Evolutionary conservation across 441 rosid species (phyloP), one percentile per base, ranked within the genome.

Genomic region (Erodium texanum): DNA sequence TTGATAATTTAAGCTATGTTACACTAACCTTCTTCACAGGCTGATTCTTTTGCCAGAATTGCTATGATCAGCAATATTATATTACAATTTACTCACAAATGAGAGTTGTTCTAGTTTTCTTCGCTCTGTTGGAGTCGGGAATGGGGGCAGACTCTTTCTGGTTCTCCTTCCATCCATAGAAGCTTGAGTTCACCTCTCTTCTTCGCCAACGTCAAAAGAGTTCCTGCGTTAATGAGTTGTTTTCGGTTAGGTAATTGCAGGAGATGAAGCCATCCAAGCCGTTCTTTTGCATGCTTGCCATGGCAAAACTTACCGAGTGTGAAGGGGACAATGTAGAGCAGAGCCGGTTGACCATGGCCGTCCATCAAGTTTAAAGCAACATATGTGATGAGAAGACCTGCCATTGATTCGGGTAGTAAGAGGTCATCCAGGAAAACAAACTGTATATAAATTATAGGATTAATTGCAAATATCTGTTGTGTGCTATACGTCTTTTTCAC

Each of bases 141-240:
- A 63, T 92, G 99, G 23, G 93, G 88, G 77, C 98, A 92, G 11
- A 77, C 79, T 70, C 87, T 85, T 72, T 87, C 89, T 0, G 89
- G 97, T 69, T 82, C 85, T 64, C 99, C 98, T 79, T 81, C 79
- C 7, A 86, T 82, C 98, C 97, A 94, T 24, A 94, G 81, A 5
- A 75, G 80, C 71, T 81, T 66, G 66, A 94, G 88, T 62, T 91
- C 99, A 5, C 97, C 98, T 79, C 94, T 87, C 80, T 86, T 90
- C 84, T 80, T 86, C 59, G 94, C 96, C 81, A 94, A 29, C 70
- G 86, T 67, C 75, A 89, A 54, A 72, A 91, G 82, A 7, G 97
- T 89, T 32, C 99, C 96, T 91, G 88, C 77, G n/a, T n/a, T n/a
- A n/a, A 75, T n/a, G 48, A 36, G 8, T 32, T 36, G 43, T 32